These are phyloP conservation scores for Aspergillus sclerotialis DNA, from an alignment of 2,329 filamentous ascomycete genomes.

Conservation along the genomic window DNA sequence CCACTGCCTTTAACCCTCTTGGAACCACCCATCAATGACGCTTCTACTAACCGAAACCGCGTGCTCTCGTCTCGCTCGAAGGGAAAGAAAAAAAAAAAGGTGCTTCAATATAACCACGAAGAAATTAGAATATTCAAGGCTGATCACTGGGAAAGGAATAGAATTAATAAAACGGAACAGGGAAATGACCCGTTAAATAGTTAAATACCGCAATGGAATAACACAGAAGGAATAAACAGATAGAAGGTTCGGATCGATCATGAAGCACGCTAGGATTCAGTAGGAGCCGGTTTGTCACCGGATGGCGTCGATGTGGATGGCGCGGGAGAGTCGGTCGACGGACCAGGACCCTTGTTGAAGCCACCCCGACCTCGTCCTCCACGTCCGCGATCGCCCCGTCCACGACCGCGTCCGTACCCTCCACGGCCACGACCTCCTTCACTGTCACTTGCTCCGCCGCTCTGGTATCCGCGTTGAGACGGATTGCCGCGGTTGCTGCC, in stretches of 20 bases:
- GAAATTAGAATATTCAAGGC: constrained; percentile 21
- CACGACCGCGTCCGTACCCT: constrained; percentile 43
- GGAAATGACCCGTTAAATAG: too few species aligned
- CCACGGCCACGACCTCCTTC: constrained; percentile 54
- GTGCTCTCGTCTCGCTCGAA: too few species aligned
- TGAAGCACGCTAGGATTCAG: constrained; percentile 21
- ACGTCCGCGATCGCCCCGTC: constrained; percentile 45
- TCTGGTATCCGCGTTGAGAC: constrained; percentile 71
- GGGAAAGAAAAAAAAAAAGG: too few species aligned
- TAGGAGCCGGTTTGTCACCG: constrained; percentile 29
- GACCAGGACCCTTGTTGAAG: constrained; percentile 51
- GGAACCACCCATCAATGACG: too few species aligned
- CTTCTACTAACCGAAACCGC: too few species aligned
- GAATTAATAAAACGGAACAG: constrained; percentile 11
- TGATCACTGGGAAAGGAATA: constrained; percentile 5
- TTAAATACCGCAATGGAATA: constrained; percentile 4
- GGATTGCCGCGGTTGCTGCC: constrained; percentile 55
- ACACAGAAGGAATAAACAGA: constrained; percentile 7
- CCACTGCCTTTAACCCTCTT: too few species aligned
- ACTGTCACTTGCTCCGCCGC: constrained; percentile 71
- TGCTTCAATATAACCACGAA: too few species aligned
- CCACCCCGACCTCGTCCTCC: constrained; percentile 56
- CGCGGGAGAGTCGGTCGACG: constrained; percentile 23
- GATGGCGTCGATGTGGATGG: constrained; percentile 20
- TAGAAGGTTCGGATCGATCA: constrained; percentile 8